Evolutionary conservation across 495 filamentous ascomycete species (phyloP).

Genomic region (Aspergillus bridgeri): DNA sequence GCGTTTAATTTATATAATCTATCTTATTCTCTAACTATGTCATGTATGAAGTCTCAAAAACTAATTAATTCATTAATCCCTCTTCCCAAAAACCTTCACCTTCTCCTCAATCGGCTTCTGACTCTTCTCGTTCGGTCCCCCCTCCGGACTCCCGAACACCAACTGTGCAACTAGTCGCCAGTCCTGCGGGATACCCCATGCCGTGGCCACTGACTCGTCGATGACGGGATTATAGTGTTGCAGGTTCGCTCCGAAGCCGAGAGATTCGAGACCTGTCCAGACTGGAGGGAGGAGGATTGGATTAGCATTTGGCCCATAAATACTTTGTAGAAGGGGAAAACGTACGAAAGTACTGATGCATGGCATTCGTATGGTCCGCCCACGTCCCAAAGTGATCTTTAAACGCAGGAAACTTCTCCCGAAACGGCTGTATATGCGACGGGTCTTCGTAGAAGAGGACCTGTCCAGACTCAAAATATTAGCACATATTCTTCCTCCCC

Average conservation of each 20-base stretch:
- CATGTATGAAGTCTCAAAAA: no score
- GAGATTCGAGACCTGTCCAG: conserved; percentile 50
- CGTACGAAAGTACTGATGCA: conserved; percentile 53
- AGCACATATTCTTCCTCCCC: no score
- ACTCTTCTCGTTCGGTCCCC: conserved; percentile 30
- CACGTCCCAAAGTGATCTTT: conserved; percentile 45
- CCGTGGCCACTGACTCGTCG: conserved; percentile 39
- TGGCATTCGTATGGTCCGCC: conserved; percentile 52
- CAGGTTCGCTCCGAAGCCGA: conserved; percentile 53
- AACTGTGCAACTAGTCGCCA: conserved; percentile 50
- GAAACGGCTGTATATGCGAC: conserved; percentile 35
- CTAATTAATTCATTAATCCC: not conserved
- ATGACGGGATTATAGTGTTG: conserved; percentile 56
- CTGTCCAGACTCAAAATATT: no score
- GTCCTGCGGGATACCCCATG: conserved; percentile 43
- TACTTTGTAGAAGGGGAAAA: no score
- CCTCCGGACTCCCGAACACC: conserved; percentile 48
- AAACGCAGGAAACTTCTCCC: conserved; percentile 44
- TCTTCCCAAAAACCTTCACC: conserved; percentile 34
- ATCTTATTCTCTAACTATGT: no score
- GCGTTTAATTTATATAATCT: not conserved
- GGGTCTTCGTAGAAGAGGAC: conserved; percentile 54
- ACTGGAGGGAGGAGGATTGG: no score
- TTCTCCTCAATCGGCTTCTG: conserved; percentile 38
- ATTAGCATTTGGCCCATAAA: no score